Evolutionary conservation across 2,329 filamentous ascomycete genomes (phyloP), one percentile per base, ranked within the genome.

Genomic region (Scedosporium boydii): DNA sequence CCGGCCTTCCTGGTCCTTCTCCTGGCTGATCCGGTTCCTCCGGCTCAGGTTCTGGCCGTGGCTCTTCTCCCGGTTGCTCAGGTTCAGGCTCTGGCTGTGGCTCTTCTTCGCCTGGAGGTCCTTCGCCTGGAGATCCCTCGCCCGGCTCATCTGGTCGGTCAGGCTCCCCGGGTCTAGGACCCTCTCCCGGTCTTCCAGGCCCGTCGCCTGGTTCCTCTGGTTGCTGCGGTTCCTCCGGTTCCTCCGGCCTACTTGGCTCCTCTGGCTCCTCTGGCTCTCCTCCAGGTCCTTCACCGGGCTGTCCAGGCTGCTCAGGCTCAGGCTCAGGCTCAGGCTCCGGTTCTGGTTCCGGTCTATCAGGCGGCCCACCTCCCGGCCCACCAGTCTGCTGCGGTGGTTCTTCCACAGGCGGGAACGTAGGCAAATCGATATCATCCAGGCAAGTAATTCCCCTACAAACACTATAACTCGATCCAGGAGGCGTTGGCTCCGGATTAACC

Each of bases 401-500:
- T 16, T 59, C 58, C 14, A 34, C 29, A 34, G 38, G 34, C 14
- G 55, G 55, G 55, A 58, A 58, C 26, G 55, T 58, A 23, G 55
- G 55, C 9, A 58, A 29, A n/a, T 58, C 55, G 26, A 38, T 38
- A 29, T 38, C 55, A 7, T 34, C 58, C 9, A 51, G 12, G 26
- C 60, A 61, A 14, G 34, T 56, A 10, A 42, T 27, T 7, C 60
- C 60, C 34, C 60, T 55, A 21, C 60, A 61, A 5, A 61, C 29
- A n/a, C 44, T 56, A 23, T 61, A 61, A 21, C 60, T 61, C 18
- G 41, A 55, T 1, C 60, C 60, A 3, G 60, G 60, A 9, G 26
- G 48, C 48, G 48, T 53, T 6, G 21, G n/a, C n/a, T 18, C n/a
- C 48, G 48, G 48, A 18, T 53, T 18, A 21, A 21, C 10, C 10